Evolutionary conservation across 2,329 filamentous ascomycete genomes (phyloP), one percentile per base, ranked within the genome.

Genomic region (Kalmusia sp.): DNA sequence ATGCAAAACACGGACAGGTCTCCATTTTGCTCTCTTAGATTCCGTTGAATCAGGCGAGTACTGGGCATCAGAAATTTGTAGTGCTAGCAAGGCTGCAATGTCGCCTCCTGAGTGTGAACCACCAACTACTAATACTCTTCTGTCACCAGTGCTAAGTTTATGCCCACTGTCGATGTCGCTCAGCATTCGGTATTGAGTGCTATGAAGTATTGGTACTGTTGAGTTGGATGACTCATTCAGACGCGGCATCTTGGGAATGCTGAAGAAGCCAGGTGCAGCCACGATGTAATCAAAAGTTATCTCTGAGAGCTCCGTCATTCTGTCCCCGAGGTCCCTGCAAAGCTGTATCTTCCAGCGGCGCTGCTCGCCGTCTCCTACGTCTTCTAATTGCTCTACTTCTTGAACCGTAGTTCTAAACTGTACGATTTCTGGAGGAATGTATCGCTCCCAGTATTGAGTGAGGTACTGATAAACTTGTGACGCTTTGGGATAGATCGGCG

Each of bases 81-180:
- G 78, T 8, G 88, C 89, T 48, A 92, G 82, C 0, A 86, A 85
- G 9, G 84, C 85, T 0, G 89, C 86, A 39, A 87, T 86, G 73
- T 93, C 90, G 6, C 88, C 83, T 0, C 89, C 89, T 0, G 89
- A 92, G 82, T 93, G 90, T 64, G 91, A 89, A 0, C 89, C 90
- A 0, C 90, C 90, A 0, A 91, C 84, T 1, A 93, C 77, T 1
- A 92, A 11, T 19, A 44, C 2, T 9, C 41, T 25, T 6, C 21
- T 4, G 3, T 31, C 1, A 7, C 2, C 15, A 15, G 14, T 7
- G 17, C 2, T 52, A 51, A 25, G 69, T 54, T 0, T 74, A 50
- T 4, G 76, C 68, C 0, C 71, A 9, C 5, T 9, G 17, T 7
- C 19, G n/a, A 47, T 40, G 17, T 44, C 44, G 2, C 6, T 62